Evolutionary conservation across 257 asterid species (phyloP).

Genomic region (Ehretia macrophylla): DNA sequence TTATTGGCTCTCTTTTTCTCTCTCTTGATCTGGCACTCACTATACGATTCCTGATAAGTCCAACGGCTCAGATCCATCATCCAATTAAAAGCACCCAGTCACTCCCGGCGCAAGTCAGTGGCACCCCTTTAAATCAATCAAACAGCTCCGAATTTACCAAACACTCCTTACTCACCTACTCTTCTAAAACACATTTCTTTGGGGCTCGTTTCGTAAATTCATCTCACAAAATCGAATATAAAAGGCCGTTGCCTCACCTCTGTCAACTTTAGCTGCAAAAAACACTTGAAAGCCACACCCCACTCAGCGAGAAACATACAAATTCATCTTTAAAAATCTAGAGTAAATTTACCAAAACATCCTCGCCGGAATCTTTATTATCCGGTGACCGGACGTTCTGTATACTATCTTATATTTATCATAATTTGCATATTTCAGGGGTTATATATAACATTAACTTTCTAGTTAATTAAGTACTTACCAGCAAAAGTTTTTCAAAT

Average conservation of each 20-base stretch:
- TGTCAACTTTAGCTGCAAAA: constrained; percentile 46
- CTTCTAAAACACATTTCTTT: constrained; percentile 4
- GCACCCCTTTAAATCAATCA: constrained; percentile 11
- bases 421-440: too few relatives aligned
- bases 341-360: neutral
- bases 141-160: neutral
- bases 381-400: constrained; percentile 4
- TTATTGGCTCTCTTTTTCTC: constrained; percentile 6
- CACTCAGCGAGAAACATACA: neutral
- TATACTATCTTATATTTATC: too few relatives aligned
- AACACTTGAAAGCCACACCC: constrained; percentile 1
- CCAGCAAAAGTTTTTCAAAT: too few relatives aligned
- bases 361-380: constrained; percentile 12
- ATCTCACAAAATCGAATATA: neutral
- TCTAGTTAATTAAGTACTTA: too few relatives aligned
- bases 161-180: neutral
- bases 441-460: too few relatives aligned
- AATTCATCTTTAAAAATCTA: too few relatives aligned
- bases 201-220: constrained; percentile 30
- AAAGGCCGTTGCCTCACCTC: constrained; percentile 23
- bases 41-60: constrained; percentile 20
- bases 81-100: constrained; percentile 2
- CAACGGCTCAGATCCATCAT: constrained; percentile 12
- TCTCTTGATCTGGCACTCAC: constrained; percentile 26
- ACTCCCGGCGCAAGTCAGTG: constrained; percentile 44